Evolutionary conservation across 306 rosid genomes (phyloP).

Genomic region (Prunus dulcis): DNA sequence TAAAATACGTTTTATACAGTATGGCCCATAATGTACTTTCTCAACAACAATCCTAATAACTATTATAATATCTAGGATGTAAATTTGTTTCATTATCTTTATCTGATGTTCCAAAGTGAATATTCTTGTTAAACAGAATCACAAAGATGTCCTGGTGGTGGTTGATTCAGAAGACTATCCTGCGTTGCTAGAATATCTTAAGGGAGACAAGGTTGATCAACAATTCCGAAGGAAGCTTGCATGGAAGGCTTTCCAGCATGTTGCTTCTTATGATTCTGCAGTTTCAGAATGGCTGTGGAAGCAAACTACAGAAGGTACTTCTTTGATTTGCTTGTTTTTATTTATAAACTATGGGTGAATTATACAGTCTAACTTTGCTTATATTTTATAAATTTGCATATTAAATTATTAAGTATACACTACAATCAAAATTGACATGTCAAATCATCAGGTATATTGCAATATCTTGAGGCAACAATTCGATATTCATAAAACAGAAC

Average conservation of each 20-base stretch:
- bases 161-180: conserved; percentile 91
- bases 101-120: conserved; percentile 8
- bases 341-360: background rate
- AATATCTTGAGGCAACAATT: background rate
- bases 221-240: conserved; percentile 81
- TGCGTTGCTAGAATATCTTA: conserved; percentile 64
- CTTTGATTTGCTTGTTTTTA: background rate
- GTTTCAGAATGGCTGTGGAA: conserved; percentile 97
- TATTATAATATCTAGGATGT: background rate
- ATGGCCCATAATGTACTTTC: background rate
- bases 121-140: conserved; percentile 57
- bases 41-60: background rate
- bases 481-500: background rate
- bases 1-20: background rate
- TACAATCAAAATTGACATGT: background rate
- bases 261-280: conserved; percentile 87
- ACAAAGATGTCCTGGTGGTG: conserved; percentile 86
- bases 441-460: background rate
- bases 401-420: background rate
- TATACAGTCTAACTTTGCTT: background rate
- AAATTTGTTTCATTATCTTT: background rate
- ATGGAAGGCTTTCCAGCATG: conserved; percentile 93
- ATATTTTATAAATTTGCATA: background rate
- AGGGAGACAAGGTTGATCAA: conserved; percentile 55
- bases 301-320: conserved; percentile 70